Base-by-base conservation (phyloP, 148 eudicot genomes). In the Amaranthus cruentus region DNA sequence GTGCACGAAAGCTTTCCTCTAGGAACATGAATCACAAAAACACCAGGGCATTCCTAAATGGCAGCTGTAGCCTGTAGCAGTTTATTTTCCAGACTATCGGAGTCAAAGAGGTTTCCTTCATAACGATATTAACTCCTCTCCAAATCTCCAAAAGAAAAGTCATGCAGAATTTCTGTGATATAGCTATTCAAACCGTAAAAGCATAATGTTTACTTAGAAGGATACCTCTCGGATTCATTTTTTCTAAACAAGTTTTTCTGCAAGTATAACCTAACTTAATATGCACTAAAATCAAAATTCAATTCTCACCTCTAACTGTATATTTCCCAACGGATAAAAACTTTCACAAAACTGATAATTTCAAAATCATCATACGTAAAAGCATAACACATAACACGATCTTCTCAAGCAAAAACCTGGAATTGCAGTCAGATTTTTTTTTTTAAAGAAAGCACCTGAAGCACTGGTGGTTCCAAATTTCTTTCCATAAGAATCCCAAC, bases 401-500 rank as follows among this genome's bases (percentile, higher is more conserved):
- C 44, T 44, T 5, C n/a, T 69, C 60, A 69, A 52, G 56, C 47
- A 54, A 76, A 73, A 21, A 62, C 49, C 15, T 43, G 9, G 64
- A 60, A 43, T 7, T 18, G 64, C 11, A 60, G 0, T 60, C 21
- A 44, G 28, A 2, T 3, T 28, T 28, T 0, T 28, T 28, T 28
- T 28, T 28, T 28, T 1, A 12, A 63, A 46, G 28, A 13, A 72
- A 78, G 47, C 77, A 95, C 98, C 96, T 95, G 96, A 83, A 87
- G 92, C 62, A 84, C 91, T 62, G 80, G 80, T 66, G 85, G 68
- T 53, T 88, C 96, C 71, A 88, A 73, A 80, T 80, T 81, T 75
- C 78, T 69, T 55, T 80, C 89, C 96, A 87, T 85, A 74, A 95
- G 91, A 80, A 90, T 79, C 80, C 80, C 76, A 61, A 91, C 87